Evolutionary conservation across 441 rosid genomes (phyloP).

Genomic region (Codiaeum variegatum): DNA sequence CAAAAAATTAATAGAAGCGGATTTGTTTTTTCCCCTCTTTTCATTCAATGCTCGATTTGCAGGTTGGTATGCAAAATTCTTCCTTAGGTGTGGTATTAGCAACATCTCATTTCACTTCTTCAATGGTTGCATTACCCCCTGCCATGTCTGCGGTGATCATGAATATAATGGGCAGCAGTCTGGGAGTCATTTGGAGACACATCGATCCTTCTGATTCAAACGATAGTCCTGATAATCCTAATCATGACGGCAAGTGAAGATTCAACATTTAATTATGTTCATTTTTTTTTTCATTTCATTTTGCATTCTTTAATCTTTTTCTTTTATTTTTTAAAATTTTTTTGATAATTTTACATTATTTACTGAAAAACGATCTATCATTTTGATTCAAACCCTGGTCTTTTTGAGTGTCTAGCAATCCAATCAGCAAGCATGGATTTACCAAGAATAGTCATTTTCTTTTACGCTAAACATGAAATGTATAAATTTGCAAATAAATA

Average conservation of each 20-base stretch:
- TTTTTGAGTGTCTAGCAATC: no score
- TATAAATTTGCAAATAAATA: no score
- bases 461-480: no score
- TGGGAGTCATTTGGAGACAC: conserved; percentile 53
- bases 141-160: conserved; percentile 59
- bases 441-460: no score
- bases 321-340: no score
- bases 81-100: conserved; percentile 64
- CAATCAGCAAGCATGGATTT: no score
- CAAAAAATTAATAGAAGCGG: neutral
- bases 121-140: conserved; percentile 52
- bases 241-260: conserved; percentile 13
- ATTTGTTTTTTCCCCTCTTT: neutral
- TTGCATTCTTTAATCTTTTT: neutral
- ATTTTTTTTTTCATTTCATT: neutral
- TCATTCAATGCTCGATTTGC: neutral
- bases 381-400: no score
- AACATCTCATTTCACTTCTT: conserved; percentile 56
- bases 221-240: conserved; percentile 5
- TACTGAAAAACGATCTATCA: no score
- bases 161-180: conserved; percentile 66
- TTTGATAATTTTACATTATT: no score
- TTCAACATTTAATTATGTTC: neutral
- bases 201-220: conserved; percentile 30
- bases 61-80: conserved; percentile 75